Base-by-base conservation (phyloP, 345 rosid genomes). In the Boechera divaricarpa region DNA sequence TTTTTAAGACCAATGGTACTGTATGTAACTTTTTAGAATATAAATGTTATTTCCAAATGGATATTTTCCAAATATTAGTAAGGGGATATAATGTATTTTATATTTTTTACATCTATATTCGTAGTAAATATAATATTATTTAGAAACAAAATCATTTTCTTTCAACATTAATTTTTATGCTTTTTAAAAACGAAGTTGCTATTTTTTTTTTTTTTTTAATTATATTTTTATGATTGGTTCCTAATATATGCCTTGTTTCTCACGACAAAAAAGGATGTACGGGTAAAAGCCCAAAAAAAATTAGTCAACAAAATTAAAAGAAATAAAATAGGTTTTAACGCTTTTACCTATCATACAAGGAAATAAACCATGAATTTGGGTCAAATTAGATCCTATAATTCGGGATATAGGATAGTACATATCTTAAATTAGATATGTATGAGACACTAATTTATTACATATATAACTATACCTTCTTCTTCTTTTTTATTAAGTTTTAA, bases 341-440 rank as follows among this genome's bases (percentile, higher is more conserved):
- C 0, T 35, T 56, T n/a, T n/a, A 58, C 41, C 12, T 58, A 35
- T 33, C 41, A 4, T 35, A 7, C 7, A 7, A 10, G 5, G 5
- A 42, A 15, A 57, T 8, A 9, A 35, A 35, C 15, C 2, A n/a
- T 38, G 28, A 35, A n/a, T 1, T 33, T 35, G 28, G 28, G 44
- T 59, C 15, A 59, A 59, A 59, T 18, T 59, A 33, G 44, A 35
- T 59, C 63, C 63, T 35, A 35, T 59, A 59, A 16, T 59, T 59
- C 7, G 28, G 63, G 24, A 59, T 32, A 32, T n/a, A 15, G n/a
- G 3, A n/a, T 7, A 36, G 12, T 32, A 32, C 2, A 54, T 56
- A 56, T 31, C 38, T 13, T 13, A 56, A 56, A 56, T 56, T 55
- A 29, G 59, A 54, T 9, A 10, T 10, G 28, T 5, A 33, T 33